Conservation (phyloP, 83 land plant species). For the Picea abies region DNA sequence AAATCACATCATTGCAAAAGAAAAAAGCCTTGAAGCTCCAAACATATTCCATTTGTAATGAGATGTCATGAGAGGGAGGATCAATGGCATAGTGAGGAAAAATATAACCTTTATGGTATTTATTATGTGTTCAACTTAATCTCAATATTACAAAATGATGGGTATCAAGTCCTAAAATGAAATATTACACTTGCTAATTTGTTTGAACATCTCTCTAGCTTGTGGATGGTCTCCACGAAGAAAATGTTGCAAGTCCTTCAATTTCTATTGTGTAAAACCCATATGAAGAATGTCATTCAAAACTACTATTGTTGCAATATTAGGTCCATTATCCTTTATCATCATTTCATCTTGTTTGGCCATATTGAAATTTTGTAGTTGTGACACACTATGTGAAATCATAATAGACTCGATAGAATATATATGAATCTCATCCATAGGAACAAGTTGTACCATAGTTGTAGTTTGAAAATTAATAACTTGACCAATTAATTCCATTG, state of each 20-base stretch:
- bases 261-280: conserved; percentile 23
- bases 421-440: too few species aligned
- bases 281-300: too few species aligned
- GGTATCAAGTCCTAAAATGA: conserved; percentile 76
- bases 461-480: too few species aligned
- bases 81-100: conserved; percentile 94
- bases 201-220: conserved; percentile 79
- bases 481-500: too few species aligned
- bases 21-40: conserved; percentile 73
- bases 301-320: too few species aligned
- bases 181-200: conserved; percentile 86
- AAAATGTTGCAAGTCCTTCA: conserved; percentile 87
- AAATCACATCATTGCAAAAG: conserved; percentile 62
- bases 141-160: conserved; percentile 61
- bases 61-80: conserved; percentile 52
- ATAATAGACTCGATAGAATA: too few species aligned
- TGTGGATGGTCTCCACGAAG: conserved; percentile 83
- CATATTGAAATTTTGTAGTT: too few species aligned
- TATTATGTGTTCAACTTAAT: conserved; percentile 62
- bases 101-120: conserved; percentile 89
- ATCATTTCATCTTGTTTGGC: too few species aligned
- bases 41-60: conserved; percentile 82
- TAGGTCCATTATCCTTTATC: too few species aligned
- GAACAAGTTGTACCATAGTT: too few species aligned
- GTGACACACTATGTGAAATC: too few species aligned